Base-by-base conservation (phyloP, 805 yeast genomes). In the Yarrowia phangngaensis region DNA sequence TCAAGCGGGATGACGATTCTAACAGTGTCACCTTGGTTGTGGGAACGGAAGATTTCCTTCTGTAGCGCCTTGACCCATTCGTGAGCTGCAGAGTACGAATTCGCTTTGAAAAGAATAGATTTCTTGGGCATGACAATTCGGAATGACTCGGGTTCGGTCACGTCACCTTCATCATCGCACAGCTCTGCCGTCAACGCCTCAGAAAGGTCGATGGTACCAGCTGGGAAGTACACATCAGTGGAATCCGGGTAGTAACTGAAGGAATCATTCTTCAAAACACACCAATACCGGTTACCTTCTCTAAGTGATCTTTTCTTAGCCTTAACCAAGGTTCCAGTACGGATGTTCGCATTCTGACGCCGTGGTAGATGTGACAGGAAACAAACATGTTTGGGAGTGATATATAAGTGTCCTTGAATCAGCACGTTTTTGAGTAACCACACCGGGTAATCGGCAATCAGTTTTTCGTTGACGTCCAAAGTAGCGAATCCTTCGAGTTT, bases 401-500 rank as follows among this genome's bases (percentile, higher is more conserved):
- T 63, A 56, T 83, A 83, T 13, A 88, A 63, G 57, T 84, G 89
- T 2, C 97, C 97, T 63, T 87, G 96, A 19, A 88, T 66, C 20
- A 90, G 67, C 0, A 89, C 92, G 57, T 85, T 95, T 52, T 80
- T 76, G 51, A 87, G 69, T 27, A 89, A 68, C 95, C 95, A 89
- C 22, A 88, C 79, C 3, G 82, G 73, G 57, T 72, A 82, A 53
- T 80, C 84, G 43, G 46, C n/a, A 24, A 38, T 17, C 3, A 40
- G 32, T 20, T 47, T 32, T 20, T 53, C 52, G n/a, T 45, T 31
- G 9, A 53, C 48, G 15, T 41, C 52, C 6, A 48, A 26, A 5
- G 27, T 32, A 20, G 26, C 40, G 17, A 35, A 16, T 46, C 41
- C 17, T 46, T 41, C 34, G 54, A 48, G 40, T 36, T 23, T 47